These are phyloP conservation scores for Marsdenia floribunda DNA, from an alignment of 257 asterid genomes.

Conservation along the genomic window DNA sequence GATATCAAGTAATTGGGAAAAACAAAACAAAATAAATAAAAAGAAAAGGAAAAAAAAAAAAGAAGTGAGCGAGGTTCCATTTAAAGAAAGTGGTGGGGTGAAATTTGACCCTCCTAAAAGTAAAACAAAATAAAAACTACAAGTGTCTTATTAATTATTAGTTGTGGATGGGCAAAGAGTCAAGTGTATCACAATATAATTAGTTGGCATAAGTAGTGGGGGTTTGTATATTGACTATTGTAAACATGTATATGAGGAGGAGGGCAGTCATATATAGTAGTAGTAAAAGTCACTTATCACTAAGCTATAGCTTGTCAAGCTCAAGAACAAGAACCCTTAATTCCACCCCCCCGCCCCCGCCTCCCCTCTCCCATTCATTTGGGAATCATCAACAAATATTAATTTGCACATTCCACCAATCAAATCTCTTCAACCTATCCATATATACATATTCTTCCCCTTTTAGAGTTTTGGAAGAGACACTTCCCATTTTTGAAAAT, in stretches of 20 bases:
- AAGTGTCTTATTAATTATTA: too few species aligned
- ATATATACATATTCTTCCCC: neutral
- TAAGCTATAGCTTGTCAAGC: slow-evolving; percentile 19
- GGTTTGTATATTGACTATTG: neutral
- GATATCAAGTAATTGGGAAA: slow-evolving; percentile 11
- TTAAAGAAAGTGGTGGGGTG: slow-evolving; percentile 11
- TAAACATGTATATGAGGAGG: too few species aligned
- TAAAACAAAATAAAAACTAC: neutral
- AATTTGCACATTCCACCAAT: slow-evolving; percentile 26
- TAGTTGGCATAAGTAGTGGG: slow-evolving; percentile 25
- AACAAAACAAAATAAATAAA: too few species aligned
- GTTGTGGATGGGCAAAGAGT: slow-evolving; percentile 23
- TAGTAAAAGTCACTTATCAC: neutral
- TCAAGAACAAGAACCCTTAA: slow-evolving; percentile 8
- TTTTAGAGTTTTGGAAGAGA: slow-evolving; percentile 27
- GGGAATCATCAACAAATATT: slow-evolving; percentile 17
- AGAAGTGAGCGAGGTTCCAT: slow-evolving; percentile 16
- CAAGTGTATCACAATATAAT: slow-evolving; percentile 21
- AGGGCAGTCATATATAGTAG: neutral
- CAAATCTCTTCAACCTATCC: slow-evolving; percentile 1
- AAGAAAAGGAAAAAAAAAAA: too few species aligned
- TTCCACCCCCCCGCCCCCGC: too few species aligned
- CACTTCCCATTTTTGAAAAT: slow-evolving; percentile 19
- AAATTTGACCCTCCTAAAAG: neutral
- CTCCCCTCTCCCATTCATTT: slow-evolving; percentile 20